These are phyloP conservation scores for Fusarium sp. DNA, from an alignment of 2,329 filamentous ascomycete species.

Conservation along the genomic window DNA sequence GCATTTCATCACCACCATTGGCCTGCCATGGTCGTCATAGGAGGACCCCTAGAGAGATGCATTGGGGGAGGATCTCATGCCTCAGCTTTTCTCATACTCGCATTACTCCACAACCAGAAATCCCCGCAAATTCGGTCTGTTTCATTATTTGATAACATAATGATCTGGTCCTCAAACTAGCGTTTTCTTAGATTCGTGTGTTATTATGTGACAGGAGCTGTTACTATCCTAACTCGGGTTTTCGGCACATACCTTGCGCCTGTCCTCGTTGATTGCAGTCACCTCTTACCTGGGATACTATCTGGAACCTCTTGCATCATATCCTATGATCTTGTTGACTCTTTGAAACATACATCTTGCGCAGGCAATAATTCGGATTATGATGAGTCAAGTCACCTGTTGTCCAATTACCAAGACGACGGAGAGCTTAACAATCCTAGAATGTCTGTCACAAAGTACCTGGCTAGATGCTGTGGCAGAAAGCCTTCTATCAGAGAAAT, in stretches of 20 bases:
- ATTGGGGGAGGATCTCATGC: not conserved
- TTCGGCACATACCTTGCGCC: not conserved
- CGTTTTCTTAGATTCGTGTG: not conserved
- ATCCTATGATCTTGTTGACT: not conserved
- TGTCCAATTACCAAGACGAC: not conserved
- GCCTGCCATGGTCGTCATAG: not conserved
- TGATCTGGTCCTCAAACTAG: accelerated
- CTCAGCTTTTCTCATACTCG: not conserved
- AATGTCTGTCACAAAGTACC: not conserved
- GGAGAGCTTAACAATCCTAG: not conserved
- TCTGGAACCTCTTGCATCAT: not conserved
- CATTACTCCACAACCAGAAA: not conserved
- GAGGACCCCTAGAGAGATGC: not conserved
- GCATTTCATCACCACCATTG: not conserved
- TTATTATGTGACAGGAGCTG: not conserved
- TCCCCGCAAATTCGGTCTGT: not conserved
- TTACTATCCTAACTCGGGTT: not conserved
- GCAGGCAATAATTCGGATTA: not conserved
- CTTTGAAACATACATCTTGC: not conserved
- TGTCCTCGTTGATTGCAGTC: not conserved
- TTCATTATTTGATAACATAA: accelerated
- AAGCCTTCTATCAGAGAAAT: not conserved
- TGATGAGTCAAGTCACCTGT: not conserved
- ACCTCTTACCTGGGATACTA: not conserved
- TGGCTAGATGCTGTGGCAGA: not conserved